phyloP scores from a whole-genome alignment of 768 basidiomycete species.

The Lyophyllum semitale region DNA sequence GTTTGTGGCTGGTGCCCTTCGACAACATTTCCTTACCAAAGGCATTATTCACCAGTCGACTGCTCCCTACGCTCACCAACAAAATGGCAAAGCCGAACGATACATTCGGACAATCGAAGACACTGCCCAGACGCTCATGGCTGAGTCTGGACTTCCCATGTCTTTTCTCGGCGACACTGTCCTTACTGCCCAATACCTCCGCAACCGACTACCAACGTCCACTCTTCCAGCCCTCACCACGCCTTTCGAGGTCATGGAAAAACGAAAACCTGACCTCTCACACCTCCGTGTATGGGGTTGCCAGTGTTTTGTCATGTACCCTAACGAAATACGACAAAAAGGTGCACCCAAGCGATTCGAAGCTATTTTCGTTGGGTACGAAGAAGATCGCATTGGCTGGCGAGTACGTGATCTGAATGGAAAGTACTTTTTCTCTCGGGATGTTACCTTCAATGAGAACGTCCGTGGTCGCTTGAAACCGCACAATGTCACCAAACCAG shows the following conservation, averaged over 20 bases:
- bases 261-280: too few species aligned
- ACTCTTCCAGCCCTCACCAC: slow-evolving; percentile 21
- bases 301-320: slow-evolving; percentile 20
- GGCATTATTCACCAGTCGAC: too few species aligned
- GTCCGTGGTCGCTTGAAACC: not conserved
- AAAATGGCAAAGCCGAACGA: too few species aligned
- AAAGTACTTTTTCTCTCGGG: too few species aligned
- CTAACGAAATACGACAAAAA: slow-evolving; percentile 20
- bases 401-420: not conserved
- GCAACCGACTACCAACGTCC: too few species aligned
- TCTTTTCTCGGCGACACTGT: slow-evolving; percentile 22
- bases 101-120: too few species aligned
- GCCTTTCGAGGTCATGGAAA: too few species aligned
- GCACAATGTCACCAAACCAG: not conserved
- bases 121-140: too few species aligned
- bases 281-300: slow-evolving; percentile 24
- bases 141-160: slow-evolving; percentile 22
- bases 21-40: not conserved
- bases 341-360: too few species aligned
- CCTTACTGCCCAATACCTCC: too few species aligned
- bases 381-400: not conserved
- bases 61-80: slow-evolving; percentile 30
- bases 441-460: too few species aligned
- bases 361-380: too few species aligned
- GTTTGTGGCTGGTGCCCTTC: not conserved